Evolutionary conservation across 2,329 filamentous ascomycete genomes (phyloP).

Genomic region (Stachybotrys chartarum): DNA sequence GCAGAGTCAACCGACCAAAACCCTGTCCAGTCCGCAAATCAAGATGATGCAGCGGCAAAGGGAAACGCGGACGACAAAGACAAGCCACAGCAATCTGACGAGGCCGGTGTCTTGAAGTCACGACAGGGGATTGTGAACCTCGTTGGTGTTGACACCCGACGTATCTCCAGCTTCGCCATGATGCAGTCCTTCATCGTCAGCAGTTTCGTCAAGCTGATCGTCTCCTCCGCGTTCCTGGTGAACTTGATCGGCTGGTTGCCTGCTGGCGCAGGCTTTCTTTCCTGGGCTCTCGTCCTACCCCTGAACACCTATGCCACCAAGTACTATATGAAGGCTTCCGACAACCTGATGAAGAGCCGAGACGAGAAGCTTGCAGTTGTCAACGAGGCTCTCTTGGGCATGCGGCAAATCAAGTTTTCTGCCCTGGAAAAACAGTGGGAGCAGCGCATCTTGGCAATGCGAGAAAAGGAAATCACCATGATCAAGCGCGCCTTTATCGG

Average conservation of each 20-base stretch:
- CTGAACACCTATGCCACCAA: constrained; percentile 62
- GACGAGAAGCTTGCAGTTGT: constrained; percentile 71
- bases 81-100: constrained; percentile 37
- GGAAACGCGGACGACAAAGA: constrained; percentile 40
- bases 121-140: constrained; percentile 70
- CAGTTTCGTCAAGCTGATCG: constrained; percentile 53
- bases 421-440: constrained; percentile 72
- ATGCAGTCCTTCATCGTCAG: constrained; percentile 60
- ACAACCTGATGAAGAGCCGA: constrained; percentile 65
- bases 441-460: constrained; percentile 53
- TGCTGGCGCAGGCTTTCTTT: constrained; percentile 56
- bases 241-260: constrained; percentile 65
- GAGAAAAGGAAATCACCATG: constrained; percentile 58
- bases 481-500: constrained; percentile 60
- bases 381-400: constrained; percentile 70
- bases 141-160: constrained; percentile 67
- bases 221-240: constrained; percentile 61
- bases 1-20: constrained; percentile 14
- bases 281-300: constrained; percentile 58
- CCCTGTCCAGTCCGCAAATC: constrained; percentile 12
- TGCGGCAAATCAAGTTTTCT: constrained; percentile 80
- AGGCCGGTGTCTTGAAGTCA: constrained; percentile 30
- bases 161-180: constrained; percentile 61
- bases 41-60: constrained; percentile 26
- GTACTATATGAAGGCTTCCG: constrained; percentile 57